Conservation (phyloP, 306 rosid genomes). For the Cicer pinnatifidum region DNA sequence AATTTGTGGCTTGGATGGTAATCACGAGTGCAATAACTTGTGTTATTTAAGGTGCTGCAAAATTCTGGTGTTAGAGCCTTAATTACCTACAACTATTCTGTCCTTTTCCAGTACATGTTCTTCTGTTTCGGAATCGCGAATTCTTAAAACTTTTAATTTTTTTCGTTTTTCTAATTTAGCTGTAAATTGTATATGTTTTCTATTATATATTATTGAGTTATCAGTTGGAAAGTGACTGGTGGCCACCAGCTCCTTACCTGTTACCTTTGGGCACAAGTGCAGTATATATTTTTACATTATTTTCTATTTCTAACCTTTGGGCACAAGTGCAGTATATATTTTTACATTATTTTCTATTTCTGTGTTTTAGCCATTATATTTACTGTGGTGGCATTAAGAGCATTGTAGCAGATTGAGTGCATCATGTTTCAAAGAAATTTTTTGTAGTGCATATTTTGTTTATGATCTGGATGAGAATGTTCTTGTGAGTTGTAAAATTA, state of each 20-base stretch:
- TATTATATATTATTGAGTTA: background rate
- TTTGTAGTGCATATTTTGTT: constrained; percentile 17
- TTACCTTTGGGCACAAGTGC: constrained; percentile 8
- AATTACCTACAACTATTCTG: constrained; percentile 1
- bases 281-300: constrained; percentile 1
- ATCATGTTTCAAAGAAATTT: constrained; percentile 11
- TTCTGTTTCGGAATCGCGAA: constrained; percentile 8
- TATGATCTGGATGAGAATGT: constrained; percentile 14
- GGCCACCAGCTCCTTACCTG: constrained; percentile 1
- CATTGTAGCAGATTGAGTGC: background rate
- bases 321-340: background rate
- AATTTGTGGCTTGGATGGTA: constrained; percentile 1
- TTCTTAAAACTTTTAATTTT: background rate
- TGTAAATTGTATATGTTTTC: background rate
- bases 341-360: background rate
- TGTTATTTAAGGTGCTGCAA: background rate
- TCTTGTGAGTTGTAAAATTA: background rate
- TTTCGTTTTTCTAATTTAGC: constrained; percentile 1
- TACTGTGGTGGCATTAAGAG: constrained; percentile 3
- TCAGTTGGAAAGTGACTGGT: background rate
- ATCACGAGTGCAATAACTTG: background rate
- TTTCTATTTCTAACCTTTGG: background rate
- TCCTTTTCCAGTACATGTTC: background rate
- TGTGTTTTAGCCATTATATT: constrained; percentile 23
- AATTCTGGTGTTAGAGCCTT: constrained; percentile 6